Base-by-base conservation (phyloP, 257 asterid genomes). In the Nicotiana attenuata region DNA sequence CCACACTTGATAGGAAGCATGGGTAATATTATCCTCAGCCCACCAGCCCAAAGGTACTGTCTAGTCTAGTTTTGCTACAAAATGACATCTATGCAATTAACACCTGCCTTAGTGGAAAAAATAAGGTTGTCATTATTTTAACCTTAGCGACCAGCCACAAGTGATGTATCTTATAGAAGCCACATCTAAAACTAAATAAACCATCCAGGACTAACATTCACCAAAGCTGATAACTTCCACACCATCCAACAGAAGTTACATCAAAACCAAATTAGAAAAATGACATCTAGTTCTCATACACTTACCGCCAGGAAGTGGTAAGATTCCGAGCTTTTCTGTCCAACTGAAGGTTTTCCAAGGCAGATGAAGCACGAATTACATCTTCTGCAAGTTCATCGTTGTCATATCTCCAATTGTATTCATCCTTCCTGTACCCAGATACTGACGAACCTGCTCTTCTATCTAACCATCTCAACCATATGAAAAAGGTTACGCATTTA, bases 291-390 rank as follows among this genome's bases (percentile, higher is more conserved):
- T 15, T 65, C 45, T 80, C 35, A 64, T 82, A 81, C 88, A 89
- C 91, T 60, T 85, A 94, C 99, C 98, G 87, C 99, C 98, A 96
- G 45, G 97, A 94, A 63, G 94, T 86, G 81, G 94, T 89, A 75
- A 94, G 85, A 15, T 91, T 94, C 65, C 98, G 92, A 81, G 99
- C 93, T 90, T 94, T 96, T 88, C 97, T 90, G 78, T 96, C 98
- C 88, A 96, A 84, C 86, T 96, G 98, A 88, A 96, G 93, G 90
- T 93, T 96, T 87, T 96, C 98, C 88, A 94, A 83, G 28, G 98
- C 98, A 86, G 98, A 85, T 41, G 99, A 91, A 50, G 98, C 92
- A 67, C 90, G 96, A 61, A 82, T 88, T 75, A 93, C 94, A 55
- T 96, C 98, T 76, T 92, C 97, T 19, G 97, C 87, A 80, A 88